These are phyloP conservation scores for Hypomontagnella monticulosa DNA, from an alignment of 495 filamentous ascomycete species.

Conservation along the genomic window DNA sequence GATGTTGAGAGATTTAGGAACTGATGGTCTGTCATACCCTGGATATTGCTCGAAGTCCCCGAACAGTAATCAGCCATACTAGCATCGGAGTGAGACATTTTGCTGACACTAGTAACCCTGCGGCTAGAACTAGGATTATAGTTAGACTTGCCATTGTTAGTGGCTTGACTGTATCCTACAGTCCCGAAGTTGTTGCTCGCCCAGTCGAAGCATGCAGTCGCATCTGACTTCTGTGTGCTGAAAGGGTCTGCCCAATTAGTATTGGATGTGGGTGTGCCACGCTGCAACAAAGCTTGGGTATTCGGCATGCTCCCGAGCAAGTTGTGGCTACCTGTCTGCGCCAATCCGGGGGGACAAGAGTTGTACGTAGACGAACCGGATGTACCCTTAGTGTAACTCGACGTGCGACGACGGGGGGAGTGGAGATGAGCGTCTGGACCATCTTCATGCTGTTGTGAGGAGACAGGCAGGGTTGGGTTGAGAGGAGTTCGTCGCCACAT, in stretches of 20 bases:
- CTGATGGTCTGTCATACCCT: slow-evolving; percentile 35
- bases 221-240: slow-evolving; percentile 42
- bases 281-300: slow-evolving; percentile 37
- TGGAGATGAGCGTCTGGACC: slow-evolving; percentile 55
- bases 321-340: slow-evolving; percentile 27
- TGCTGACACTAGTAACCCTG: slow-evolving; percentile 34
- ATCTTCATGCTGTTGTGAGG: slow-evolving; percentile 53
- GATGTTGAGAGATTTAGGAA: slow-evolving; percentile 47
- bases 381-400: slow-evolving; percentile 34
- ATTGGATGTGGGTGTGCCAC: slow-evolving; percentile 24
- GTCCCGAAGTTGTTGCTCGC: slow-evolving; percentile 38
- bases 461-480: slow-evolving; percentile 50
- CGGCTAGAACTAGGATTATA: slow-evolving; percentile 34
- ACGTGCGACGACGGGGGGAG: slow-evolving; percentile 49
- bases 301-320: slow-evolving; percentile 43
- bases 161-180: slow-evolving; percentile 29
- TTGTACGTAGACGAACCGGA: slow-evolving; percentile 20
- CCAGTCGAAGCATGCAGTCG: slow-evolving; percentile 52
- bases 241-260: slow-evolving; percentile 50
- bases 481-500: slow-evolving; percentile 71
- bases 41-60: slow-evolving; percentile 15
- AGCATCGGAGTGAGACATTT: slow-evolving; percentile 48
- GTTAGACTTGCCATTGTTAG: slow-evolving; percentile 33
- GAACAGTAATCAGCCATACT: slow-evolving; percentile 55
- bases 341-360: slow-evolving; percentile 23